These are phyloP conservation scores for Vigna angularis DNA, from an alignment of 306 rosid species.

Conservation along the genomic window DNA sequence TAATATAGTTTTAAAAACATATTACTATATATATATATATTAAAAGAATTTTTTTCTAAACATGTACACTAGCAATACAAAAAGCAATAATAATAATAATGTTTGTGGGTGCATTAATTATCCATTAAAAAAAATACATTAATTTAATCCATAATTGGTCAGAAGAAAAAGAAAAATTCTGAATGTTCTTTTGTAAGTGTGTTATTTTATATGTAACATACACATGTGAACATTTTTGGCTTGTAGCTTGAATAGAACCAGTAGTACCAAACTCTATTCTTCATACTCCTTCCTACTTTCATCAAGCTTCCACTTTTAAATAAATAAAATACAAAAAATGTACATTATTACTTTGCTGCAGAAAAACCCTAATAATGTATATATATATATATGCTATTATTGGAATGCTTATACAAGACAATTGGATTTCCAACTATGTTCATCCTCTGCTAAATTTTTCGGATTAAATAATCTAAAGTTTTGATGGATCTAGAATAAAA, in stretches of 20 bases:
- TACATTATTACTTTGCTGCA: neutral
- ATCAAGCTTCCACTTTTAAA: neutral
- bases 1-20: too few species aligned
- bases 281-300: neutral
- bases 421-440: neutral
- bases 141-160: too few species aligned
- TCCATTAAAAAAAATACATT: too few species aligned
- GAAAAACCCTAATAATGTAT: neutral
- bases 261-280: neutral
- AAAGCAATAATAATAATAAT: too few species aligned
- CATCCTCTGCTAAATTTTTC: neutral
- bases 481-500: neutral
- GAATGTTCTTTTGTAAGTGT: neutral
- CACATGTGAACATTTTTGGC: neutral
- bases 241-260: too few species aligned
- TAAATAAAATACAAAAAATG: neutral
- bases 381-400: neutral
- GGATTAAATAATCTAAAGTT: neutral
- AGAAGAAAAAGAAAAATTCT: constrained; percentile 1
- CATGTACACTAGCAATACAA: too few species aligned
- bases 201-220: neutral
- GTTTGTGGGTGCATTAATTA: too few species aligned
- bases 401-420: neutral
- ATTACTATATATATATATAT: too few species aligned
- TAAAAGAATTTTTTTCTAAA: too few species aligned